Evolutionary conservation across 176 grass and related monocot genomes (phyloP).

Genomic region (Oryza rufipogon): DNA sequence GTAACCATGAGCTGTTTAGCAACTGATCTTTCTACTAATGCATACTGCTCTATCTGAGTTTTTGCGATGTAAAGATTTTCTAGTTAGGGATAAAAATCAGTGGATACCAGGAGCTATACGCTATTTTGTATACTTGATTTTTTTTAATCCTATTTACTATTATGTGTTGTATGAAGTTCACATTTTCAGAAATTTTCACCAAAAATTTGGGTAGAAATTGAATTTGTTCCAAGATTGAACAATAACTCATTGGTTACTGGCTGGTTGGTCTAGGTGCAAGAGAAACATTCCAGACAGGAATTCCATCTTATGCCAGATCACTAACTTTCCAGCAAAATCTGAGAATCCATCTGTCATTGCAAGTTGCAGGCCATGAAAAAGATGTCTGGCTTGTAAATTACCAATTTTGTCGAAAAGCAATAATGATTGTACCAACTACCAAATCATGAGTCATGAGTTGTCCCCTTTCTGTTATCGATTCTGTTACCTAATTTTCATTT

Average conservation of each 20-base stretch:
- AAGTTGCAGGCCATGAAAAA: constrained; percentile 37
- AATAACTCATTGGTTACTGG: background rate
- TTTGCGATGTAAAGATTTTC: constrained; percentile 7
- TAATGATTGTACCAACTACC: constrained; percentile 42
- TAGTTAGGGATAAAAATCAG: background rate
- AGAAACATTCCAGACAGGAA: background rate
- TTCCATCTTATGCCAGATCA: background rate
- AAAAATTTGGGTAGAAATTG: background rate
- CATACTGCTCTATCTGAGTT: background rate
- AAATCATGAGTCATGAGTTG: constrained; percentile 45
- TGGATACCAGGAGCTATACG: background rate
- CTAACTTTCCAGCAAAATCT: constrained; percentile 37
- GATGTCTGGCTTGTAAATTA: constrained; percentile 13
- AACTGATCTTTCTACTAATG: background rate
- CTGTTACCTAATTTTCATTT: constrained; percentile 32
- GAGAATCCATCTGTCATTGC: constrained; percentile 1
- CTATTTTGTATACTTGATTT: background rate
- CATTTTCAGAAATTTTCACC: background rate
- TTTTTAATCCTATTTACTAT: background rate
- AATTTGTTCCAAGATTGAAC: background rate
- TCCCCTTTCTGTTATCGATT: constrained; percentile 39
- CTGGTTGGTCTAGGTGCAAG: background rate
- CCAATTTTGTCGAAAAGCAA: constrained; percentile 32
- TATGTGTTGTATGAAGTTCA: background rate
- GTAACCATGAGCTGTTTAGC: background rate